Evolutionary conservation across 2,329 filamentous ascomycete species (phyloP), one percentile per base, ranked within the genome.

Genomic region (Bipolaris cookei): DNA sequence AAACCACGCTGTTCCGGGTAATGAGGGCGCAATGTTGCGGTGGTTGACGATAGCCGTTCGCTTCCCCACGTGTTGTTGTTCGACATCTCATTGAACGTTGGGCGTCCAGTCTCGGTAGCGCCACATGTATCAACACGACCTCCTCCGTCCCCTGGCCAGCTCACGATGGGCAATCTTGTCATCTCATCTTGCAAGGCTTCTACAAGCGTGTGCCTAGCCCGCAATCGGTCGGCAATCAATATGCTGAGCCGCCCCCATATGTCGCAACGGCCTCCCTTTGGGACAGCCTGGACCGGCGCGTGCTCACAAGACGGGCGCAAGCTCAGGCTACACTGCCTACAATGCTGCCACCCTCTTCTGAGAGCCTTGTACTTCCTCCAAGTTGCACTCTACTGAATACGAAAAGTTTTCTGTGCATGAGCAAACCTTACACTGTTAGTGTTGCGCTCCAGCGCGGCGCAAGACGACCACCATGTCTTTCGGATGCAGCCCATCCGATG

Each of bases 361-460:
- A 52, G 55, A 65, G 59, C 61, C 46, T 61, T 44, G 28, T 47
- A 47, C 57, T 59, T 61, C 54, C 62, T 58, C 62, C 50, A 68
- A 59, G 62, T 41, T 55, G 46, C 46, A 57, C 38, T 49, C 50
- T 25, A 42, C 58, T 49, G 32, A 41, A 25, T 51, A 13, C 50
- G 46, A 58, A 41, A 47, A 34, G 45, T 44, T 13, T 37, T 52
- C 23, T 45, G 58, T 66, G 65, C 61, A 74, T 74, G 70, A 64
- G 59, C 58, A 60, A 50, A 54, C 46, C 25, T 48, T 48, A 20
- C 41, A 41, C 47, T 13, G 48, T 47, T 51, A 58, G 42, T 54
- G 54, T 63, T 62, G 67, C 70, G 70, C 71, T 64, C 54, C 39
- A 67, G 69, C 69, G 70, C 69, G 65, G 63, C 64, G 59, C 58